These are phyloP conservation scores for Hanseniaspora gamundiae DNA, from an alignment of 1,139 yeast genomes.

Conservation along the genomic window DNA sequence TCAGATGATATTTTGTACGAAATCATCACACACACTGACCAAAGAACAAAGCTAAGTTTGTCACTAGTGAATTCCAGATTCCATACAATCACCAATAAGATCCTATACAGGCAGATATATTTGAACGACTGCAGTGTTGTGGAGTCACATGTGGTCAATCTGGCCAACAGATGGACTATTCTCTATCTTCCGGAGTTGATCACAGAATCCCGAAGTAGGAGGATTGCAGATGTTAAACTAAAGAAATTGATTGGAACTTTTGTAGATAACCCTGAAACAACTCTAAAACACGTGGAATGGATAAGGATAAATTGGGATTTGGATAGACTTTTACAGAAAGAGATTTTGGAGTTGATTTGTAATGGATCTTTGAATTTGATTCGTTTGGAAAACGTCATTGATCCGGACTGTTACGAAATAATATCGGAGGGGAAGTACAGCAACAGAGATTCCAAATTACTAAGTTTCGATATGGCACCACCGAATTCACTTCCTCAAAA, in stretches of 20 bases:
- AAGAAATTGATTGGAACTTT: conserved; percentile 20
- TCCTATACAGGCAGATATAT: conserved; percentile 24
- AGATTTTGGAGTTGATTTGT: conserved; percentile 21
- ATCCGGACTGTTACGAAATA: conserved; percentile 26
- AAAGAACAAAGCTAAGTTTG: conserved; percentile 18
- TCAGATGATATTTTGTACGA: conserved; percentile 21
- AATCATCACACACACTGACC: conserved; percentile 23
- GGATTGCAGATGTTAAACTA: conserved; percentile 21
- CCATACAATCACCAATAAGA: conserved; percentile 18
- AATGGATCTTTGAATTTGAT: conserved; percentile 21
- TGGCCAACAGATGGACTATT: conserved; percentile 26
- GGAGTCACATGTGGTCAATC: conserved; percentile 21
- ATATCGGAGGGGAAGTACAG: conserved; percentile 21
- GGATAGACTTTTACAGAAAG: conserved; percentile 21
- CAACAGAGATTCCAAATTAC: conserved; percentile 14
- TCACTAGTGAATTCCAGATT: conserved; percentile 16
- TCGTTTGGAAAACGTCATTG: conserved; percentile 29
- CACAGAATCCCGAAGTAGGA: conserved; percentile 20
- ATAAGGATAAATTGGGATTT: conserved; percentile 32
- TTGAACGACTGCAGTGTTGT: conserved; percentile 27
- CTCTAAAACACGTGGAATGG: conserved; percentile 24
- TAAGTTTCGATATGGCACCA: conserved; percentile 31
- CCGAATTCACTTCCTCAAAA: conserved; percentile 27
- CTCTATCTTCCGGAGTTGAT: conserved; percentile 21
- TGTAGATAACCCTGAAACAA: conserved; percentile 11